phyloP scores from a whole-genome alignment of 148 eudicot species.

The Fagopyrum homotropicum region DNA sequence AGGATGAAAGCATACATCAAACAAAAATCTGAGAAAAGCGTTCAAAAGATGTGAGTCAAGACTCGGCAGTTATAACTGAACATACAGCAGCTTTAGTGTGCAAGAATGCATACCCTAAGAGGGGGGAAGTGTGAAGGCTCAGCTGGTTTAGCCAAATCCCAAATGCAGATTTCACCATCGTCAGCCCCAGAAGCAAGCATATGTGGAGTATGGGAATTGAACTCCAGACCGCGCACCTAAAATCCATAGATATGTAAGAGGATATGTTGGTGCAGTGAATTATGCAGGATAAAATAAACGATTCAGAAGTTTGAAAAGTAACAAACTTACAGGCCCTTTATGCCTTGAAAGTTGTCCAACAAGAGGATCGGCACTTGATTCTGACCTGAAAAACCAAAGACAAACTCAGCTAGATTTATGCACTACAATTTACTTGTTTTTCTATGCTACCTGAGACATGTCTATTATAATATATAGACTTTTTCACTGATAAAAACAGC shows the following conservation, averaged over 20 bases:
- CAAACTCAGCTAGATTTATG: background rate
- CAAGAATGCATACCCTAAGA: constrained; percentile 46
- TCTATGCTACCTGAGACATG: background rate
- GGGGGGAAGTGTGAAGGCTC: constrained; percentile 73
- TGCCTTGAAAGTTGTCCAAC: constrained; percentile 58
- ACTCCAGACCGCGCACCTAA: constrained; percentile 93
- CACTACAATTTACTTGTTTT: background rate
- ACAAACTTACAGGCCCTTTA: constrained; percentile 69
- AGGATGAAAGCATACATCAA: background rate
- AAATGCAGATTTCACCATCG: constrained; percentile 93
- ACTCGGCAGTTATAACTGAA: background rate
- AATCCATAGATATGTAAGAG: background rate
- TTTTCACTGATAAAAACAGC: background rate
- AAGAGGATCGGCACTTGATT: constrained; percentile 39
- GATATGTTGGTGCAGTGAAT: background rate
- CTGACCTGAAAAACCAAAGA: constrained; percentile 32
- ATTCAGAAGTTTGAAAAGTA: background rate
- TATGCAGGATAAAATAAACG: background rate
- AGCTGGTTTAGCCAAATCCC: constrained; percentile 74
- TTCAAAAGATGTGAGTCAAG: background rate
- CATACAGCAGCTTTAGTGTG: background rate
- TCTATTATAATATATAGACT: background rate
- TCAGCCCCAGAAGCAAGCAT: constrained; percentile 97
- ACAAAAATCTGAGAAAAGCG: background rate
- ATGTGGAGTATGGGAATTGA: constrained; percentile 57